A percentile compares a stretch with the other conserved stretches of the same genome.
phyloP scores from a whole-genome alignment of 331 rosid genomes.

The Quercus lobata region DNA sequence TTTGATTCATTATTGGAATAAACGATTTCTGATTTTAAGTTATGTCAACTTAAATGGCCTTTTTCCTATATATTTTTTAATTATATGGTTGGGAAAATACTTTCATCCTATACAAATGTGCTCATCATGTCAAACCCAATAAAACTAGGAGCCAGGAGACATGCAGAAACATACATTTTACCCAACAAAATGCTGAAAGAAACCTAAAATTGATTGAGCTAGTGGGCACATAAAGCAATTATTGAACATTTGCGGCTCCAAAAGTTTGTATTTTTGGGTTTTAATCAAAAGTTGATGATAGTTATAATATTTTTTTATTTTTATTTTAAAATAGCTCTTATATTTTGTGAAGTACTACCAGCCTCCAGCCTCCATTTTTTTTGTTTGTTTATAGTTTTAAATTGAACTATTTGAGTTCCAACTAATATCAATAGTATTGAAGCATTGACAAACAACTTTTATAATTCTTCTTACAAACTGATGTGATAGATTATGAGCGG shows the following conservation, averaged over 20 bases:
- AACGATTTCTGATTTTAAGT: background rate
- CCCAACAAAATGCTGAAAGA: constrained; percentile 1
- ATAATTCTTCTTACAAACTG: too few species aligned
- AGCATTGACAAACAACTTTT: too few species aligned
- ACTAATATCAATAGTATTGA: too few species aligned
- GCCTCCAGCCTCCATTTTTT: background rate
- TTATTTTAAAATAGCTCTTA: too few species aligned
- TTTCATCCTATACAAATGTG: background rate
- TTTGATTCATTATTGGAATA: constrained; percentile 8
- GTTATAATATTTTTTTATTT: too few species aligned
- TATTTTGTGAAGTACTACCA: background rate
- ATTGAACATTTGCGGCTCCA: background rate
- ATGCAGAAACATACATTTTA: background rate
- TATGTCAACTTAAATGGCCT: background rate
- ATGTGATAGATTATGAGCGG: too few species aligned
- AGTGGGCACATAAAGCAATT: constrained; percentile 14
- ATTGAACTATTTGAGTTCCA: too few species aligned
- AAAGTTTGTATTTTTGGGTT: background rate
- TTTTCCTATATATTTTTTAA: background rate
- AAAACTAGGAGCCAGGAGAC: background rate
- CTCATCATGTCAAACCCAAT: background rate
- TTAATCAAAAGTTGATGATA: background rate
- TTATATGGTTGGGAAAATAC: background rate
- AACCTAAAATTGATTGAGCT: constrained; percentile 9
- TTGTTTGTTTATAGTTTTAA: background rate